Evolutionary conservation across 2,329 filamentous ascomycete genomes (phyloP).

Genomic region (Colletotrichum abscissum): DNA sequence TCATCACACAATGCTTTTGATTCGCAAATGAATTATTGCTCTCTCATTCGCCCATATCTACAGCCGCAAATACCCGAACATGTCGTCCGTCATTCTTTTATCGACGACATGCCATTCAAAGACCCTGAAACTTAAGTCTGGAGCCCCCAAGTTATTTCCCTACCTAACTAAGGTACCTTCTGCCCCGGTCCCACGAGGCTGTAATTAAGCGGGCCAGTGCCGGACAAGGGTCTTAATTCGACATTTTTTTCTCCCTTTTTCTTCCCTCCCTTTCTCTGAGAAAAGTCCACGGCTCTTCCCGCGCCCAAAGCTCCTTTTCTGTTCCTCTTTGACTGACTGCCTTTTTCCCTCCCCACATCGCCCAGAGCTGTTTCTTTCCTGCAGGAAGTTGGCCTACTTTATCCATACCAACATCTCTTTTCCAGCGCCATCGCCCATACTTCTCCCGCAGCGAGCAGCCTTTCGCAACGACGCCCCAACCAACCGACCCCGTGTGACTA

Average conservation of each 20-base stretch:
- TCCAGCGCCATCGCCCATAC: not conserved
- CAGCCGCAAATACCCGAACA: constrained; percentile 23
- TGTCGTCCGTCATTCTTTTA: not conserved
- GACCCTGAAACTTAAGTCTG: no score
- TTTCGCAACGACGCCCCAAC: no score
- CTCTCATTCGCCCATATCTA: not conserved
- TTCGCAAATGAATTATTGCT: not conserved
- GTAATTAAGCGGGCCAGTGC: constrained; percentile 22
- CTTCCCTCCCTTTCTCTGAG: not conserved
- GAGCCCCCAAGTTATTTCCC: not conserved
- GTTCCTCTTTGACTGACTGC: not conserved
- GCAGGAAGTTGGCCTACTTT: not conserved
- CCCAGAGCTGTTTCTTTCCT: not conserved
- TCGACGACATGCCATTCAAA: not conserved
- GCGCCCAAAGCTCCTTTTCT: constrained; percentile 21
- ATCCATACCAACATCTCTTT: not conserved
- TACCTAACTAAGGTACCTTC: no score
- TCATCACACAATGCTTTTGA: not conserved
- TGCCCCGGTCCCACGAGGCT: constrained; percentile 13
- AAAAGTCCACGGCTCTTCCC: constrained; percentile 10
- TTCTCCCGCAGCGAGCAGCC: not conserved
- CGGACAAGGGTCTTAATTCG: constrained; percentile 31
- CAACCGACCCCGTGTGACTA: no score
- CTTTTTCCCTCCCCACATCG: not conserved
- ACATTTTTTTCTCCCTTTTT: not conserved